These are phyloP conservation scores for Leishmania turanica DNA, from an alignment of 208 protist genomes.

Conservation along the genomic window DNA sequence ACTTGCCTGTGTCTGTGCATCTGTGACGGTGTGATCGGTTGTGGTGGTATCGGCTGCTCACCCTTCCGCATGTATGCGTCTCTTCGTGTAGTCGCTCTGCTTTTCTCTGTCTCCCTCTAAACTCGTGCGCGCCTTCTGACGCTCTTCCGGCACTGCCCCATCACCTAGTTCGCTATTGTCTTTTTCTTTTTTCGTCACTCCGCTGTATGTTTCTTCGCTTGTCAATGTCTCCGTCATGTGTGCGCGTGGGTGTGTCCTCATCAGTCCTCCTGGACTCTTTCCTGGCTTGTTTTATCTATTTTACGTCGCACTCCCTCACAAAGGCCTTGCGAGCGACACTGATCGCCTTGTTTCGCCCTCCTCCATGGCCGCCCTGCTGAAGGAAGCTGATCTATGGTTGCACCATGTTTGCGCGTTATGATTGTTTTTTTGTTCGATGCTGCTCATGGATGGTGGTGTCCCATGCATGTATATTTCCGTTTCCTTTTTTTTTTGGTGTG, in stretches of 20 bases:
- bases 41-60: background rate
- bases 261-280: background rate
- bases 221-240: background rate
- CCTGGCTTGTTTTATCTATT: background rate
- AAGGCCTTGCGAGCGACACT: background rate
- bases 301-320: background rate
- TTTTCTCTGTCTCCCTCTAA: background rate
- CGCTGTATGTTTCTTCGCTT: conserved; percentile 2
- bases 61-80: background rate
- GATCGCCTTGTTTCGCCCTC: background rate
- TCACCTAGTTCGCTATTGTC: background rate
- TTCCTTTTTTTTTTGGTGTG: background rate
- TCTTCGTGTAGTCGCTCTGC: background rate
- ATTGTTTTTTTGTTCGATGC: background rate
- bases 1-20: background rate
- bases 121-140: background rate
- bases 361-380: background rate
- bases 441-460: background rate
- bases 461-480: background rate
- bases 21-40: background rate
- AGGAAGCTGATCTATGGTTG: background rate
- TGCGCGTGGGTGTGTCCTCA: background rate
- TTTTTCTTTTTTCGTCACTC: background rate
- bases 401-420: background rate
- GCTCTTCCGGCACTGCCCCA: background rate